phyloP scores from a whole-genome alignment of 2,329 filamentous ascomycete species.

The Penicillium hesseltinei region DNA sequence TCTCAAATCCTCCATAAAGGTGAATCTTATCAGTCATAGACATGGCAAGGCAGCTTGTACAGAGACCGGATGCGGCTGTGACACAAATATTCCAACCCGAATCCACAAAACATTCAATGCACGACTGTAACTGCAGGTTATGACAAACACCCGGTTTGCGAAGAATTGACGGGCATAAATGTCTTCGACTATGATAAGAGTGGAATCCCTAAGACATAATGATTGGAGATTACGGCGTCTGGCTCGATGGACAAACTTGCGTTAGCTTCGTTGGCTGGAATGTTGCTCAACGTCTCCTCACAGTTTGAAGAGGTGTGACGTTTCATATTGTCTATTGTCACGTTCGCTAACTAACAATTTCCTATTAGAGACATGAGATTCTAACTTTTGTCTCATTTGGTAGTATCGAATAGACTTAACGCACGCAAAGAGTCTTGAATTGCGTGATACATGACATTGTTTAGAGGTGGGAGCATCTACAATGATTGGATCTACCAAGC shows the following conservation, averaged over 20 bases:
- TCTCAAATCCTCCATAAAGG: not conserved
- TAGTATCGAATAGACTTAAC: too few species aligned
- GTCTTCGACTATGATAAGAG: not conserved
- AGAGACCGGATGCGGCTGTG: too few species aligned
- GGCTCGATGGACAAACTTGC: not conserved
- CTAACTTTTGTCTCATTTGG: too few species aligned
- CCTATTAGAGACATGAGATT: not conserved
- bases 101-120: not conserved
- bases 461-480: not conserved
- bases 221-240: not conserved
- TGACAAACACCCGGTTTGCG: not conserved
- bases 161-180: not conserved
- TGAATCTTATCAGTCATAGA: not conserved
- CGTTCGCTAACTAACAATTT: not conserved
- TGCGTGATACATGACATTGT: not conserved
- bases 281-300: not conserved
- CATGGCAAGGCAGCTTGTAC: not conserved
- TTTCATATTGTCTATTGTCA: not conserved
- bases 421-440: not conserved
- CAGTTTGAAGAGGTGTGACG: not conserved
- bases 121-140: not conserved
- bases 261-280: conserved; percentile 2
- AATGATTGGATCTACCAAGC: not conserved
- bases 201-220: not conserved
- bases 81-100: not conserved